Base-by-base conservation (phyloP, 2,329 filamentous ascomycete genomes). In the Westerdykella sp. region DNA sequence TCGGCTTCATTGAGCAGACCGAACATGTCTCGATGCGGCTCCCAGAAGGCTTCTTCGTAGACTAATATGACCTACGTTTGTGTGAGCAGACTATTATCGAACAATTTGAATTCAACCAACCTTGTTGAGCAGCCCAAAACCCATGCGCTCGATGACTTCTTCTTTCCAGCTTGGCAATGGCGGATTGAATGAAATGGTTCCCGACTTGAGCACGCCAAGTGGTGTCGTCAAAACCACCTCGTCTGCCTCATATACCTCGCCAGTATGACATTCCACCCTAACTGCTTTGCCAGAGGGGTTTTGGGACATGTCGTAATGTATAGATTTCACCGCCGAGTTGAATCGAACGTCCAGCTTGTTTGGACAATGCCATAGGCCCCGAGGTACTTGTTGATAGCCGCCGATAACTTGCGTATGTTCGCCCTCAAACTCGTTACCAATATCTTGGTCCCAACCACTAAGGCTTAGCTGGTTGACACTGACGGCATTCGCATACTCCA, bases 351-450 rank as follows among this genome's bases (percentile, higher is more conserved):
- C 80, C 2, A 98, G 75, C 45, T 81, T 80, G 6, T 77, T 79
- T 1, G 93, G 93, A 38, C 83, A 81, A 39, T 85, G 80, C 68
- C 86, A 83, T 6, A 98, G 70, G 3, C 90, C 93, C 53, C 87
- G 82, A n/a, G 91, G 87, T 36, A 98, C 81, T 59, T 90, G 88
- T 55, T 94, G 89, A 60, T 97, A 98, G 1, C 93, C 93, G 34
- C 94, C 93, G 21, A 94, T 78, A 3, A 98, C 81, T 77, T 96
- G 91, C 1, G 87, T 88, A 63, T 98, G 94, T 48, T 86, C 83
- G 6, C 93, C 93, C 65, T 96, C 90, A 72, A 95, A 98, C 62
- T 98, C 93, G 56, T 98, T 96, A 0, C 93, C 93, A 39, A 90
- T 89, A 61, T 98, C 94, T 57, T 98, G 89, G 66, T 98, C 94